These are phyloP conservation scores for Monosporascus sp. DNA, from an alignment of 2,329 filamentous ascomycete genomes.

Conservation along the genomic window DNA sequence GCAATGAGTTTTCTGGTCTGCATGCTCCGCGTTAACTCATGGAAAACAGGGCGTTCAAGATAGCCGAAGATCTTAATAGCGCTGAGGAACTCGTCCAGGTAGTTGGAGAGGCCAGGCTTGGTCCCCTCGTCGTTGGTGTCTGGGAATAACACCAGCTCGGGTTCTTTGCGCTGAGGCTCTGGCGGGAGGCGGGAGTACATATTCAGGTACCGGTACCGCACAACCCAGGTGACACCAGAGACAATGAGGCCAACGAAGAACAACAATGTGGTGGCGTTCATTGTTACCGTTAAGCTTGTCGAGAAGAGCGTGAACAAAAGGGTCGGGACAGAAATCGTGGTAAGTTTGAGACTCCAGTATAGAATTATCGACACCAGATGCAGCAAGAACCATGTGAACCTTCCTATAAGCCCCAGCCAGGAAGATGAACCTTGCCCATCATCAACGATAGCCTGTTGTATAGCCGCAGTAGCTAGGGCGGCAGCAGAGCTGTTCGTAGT, in stretches of 20 bases:
- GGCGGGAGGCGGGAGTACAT: conserved; percentile 94
- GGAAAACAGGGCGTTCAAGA: conserved; percentile 91
- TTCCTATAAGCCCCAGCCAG: conserved; percentile 55
- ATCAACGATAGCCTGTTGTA: conserved; percentile 17
- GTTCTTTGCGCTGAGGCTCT: conserved; percentile 92
- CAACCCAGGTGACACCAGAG: conserved; percentile 87
- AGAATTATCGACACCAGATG: conserved; percentile 53
- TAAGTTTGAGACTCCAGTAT: conserved; percentile 80
- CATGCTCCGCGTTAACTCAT: conserved; percentile 96
- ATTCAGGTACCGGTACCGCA: conserved; percentile 92
- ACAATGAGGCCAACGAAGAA: conserved; percentile 72
- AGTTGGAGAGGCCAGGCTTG: conserved; percentile 91
- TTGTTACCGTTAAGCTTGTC: conserved; percentile 87
- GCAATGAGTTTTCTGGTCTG: conserved; percentile 95
- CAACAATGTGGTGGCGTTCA: conserved; percentile 97
- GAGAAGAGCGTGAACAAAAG: conserved; percentile 62
- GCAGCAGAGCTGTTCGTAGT: conserved; percentile 19
- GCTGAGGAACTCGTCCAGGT: conserved; percentile 94
- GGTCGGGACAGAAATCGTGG: conserved; percentile 83
- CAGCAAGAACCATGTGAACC: conserved; percentile 49
- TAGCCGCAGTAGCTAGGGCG: conserved; percentile 17
- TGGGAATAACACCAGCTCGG: conserved; percentile 90
- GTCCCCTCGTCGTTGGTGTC: conserved; percentile 85
- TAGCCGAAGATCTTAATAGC: conserved; percentile 99
- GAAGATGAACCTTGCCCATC: conserved; percentile 31